Conservation (phyloP, 306 rosid species). For the Prunus dulcis region DNA sequence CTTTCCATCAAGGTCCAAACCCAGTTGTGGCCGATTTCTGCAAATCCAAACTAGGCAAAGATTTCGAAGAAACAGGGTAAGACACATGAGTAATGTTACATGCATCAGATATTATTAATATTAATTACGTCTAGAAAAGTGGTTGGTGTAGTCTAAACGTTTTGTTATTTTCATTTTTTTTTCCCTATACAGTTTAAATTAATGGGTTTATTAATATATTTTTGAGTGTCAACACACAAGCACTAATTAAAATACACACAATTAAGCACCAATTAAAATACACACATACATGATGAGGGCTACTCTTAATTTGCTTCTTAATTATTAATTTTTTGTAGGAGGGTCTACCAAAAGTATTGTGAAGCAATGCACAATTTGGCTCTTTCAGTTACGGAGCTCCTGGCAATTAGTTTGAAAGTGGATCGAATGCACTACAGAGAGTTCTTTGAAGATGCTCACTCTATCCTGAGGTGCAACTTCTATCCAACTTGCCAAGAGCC, state of each 20-base stretch:
- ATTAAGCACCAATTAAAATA: not conserved
- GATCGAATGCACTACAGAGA: constrained; percentile 39
- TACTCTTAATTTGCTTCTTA: not conserved
- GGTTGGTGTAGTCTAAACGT: no score
- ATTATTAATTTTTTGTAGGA: constrained; percentile 11
- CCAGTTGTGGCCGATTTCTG: constrained; percentile 48
- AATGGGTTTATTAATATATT: no score
- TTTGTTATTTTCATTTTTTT: no score
- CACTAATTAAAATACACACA: not conserved
- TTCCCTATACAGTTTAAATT: no score
- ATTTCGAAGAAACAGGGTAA: constrained; percentile 58
- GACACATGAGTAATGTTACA: not conserved
- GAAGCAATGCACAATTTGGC: constrained; percentile 53
- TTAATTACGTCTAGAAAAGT: no score
- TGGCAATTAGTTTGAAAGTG: constrained; percentile 69
- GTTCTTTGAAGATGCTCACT: constrained; percentile 51
- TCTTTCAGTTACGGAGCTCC: constrained; percentile 46
- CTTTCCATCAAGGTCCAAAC: constrained; percentile 16
- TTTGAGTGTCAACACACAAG: not conserved
- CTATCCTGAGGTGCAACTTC: constrained; percentile 73
- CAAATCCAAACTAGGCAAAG: constrained; percentile 39
- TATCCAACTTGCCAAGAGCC: constrained; percentile 65
- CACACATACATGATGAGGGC: not conserved
- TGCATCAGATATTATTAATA: no score
- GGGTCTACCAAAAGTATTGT: constrained; percentile 57